These are phyloP conservation scores for Aspergillus ellipticus DNA, from an alignment of 495 filamentous ascomycete species.

Conservation along the genomic window DNA sequence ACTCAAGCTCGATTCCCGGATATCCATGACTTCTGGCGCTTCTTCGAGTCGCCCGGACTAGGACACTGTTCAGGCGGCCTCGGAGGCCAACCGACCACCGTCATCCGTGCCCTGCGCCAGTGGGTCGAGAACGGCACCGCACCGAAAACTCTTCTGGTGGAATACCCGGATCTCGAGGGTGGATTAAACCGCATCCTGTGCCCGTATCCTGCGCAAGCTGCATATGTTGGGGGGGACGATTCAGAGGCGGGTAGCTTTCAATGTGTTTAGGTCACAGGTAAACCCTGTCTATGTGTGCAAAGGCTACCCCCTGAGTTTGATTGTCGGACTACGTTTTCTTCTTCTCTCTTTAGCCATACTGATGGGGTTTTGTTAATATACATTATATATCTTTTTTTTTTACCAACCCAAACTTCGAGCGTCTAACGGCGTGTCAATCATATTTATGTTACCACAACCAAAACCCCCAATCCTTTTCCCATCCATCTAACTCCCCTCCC, in stretches of 20 bases:
- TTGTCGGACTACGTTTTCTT: no score
- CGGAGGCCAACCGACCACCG: slow-evolving; percentile 14
- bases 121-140: slow-evolving; percentile 19
- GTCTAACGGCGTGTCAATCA: no score
- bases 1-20: slow-evolving; percentile 17
- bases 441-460: no score
- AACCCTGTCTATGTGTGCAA: no score
- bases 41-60: slow-evolving; percentile 19
- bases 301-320: no score
- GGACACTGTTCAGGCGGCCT: slow-evolving; percentile 15
- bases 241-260: background rate
- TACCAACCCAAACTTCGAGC: no score
- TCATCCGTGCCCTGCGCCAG: slow-evolving; percentile 9
- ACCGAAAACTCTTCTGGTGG: slow-evolving; percentile 17
- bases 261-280: no score
- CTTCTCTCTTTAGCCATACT: no score
- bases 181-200: slow-evolving; percentile 8
- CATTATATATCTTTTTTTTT: no score
- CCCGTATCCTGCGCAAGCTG: slow-evolving; percentile 8
- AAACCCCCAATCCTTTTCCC: no score
- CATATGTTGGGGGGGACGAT: slow-evolving; percentile 2
- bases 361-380: no score
- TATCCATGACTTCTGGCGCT: slow-evolving; percentile 16
- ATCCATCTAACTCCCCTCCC: no score
- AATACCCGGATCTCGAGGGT: background rate